Conservation (phyloP, 2,329 filamentous ascomycete genomes). For the Nemania serpens region DNA sequence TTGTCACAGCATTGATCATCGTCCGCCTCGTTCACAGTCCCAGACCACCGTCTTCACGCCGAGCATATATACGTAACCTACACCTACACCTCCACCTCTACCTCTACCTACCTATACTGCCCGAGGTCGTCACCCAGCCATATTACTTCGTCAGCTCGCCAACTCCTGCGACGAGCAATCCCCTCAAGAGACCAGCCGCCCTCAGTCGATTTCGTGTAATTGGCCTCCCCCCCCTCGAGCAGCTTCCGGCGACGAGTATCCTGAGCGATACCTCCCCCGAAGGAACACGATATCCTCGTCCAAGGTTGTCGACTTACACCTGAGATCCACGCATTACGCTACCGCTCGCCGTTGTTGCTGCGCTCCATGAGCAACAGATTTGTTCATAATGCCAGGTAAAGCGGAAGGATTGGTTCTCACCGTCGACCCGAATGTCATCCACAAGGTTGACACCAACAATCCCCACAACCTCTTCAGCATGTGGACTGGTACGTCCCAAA, state of each 20-base stretch:
- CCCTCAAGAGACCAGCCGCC: background rate
- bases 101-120: background rate
- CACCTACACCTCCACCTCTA: too few relatives aligned
- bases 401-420: conserved; percentile 86
- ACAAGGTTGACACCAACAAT: conserved; percentile 92
- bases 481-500: conserved; percentile 82
- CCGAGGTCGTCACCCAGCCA: conserved; percentile 6
- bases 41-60: conserved; percentile 15
- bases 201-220: conserved; percentile 10
- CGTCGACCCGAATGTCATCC: conserved; percentile 88
- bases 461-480: conserved; percentile 94
- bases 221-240: conserved; percentile 11
- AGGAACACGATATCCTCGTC: conserved; percentile 2
- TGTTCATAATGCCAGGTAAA: conserved; percentile 74
- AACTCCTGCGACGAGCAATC: too few relatives aligned
- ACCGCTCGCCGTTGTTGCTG: conserved; percentile 24
- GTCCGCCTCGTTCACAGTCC: conserved; percentile 27
- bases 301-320: conserved; percentile 29
- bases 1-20: conserved; percentile 34
- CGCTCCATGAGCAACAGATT: conserved; percentile 35
- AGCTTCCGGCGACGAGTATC: conserved; percentile 31
- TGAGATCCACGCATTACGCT: conserved; percentile 28
- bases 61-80: conserved; percentile 21
- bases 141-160: background rate
- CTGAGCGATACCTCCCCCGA: conserved; percentile 1